Evolutionary conservation across 805 yeast species (phyloP), one percentile per base, ranked within the genome.

Genomic region (Metschnikowia shivogae): DNA sequence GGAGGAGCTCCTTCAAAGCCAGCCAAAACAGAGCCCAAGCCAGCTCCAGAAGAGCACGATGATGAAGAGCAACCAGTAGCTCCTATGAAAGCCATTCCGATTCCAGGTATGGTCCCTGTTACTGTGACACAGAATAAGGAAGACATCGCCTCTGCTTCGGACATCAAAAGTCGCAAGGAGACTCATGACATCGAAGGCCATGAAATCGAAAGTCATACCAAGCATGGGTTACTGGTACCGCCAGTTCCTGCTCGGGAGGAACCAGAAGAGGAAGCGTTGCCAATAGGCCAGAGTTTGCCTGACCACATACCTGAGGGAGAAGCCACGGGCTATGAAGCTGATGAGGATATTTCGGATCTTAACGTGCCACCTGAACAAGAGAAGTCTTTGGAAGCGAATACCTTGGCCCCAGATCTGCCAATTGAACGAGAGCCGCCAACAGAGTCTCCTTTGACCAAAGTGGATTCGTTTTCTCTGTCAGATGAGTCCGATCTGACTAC

Each of bases 311-410:
- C 24, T 10, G 67, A 58, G 1, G 45, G 55, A 4, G 64, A 60
- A 38, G 68, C 68, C 8, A 77, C 87, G 1, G 89, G 89, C 0
- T 82, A 82, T 55, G 88, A 84, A 45, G 88, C 88, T 0, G 89
- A 84, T 57, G 86, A 78, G 39, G 75, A 71, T 42, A 51, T 63
- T 10, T 67, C 72, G 12, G 73, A 66, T 47, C 58, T 56, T 5
- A 45, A 36, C 2, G 35, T 45, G 29, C 26, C 39, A 6, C 40
- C 22, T 33, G 22, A 40, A 34, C 19, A 45, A 35, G 40, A 37
- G 13, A 19, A 7, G 8, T 1, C 8, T 22, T 22, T 7, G 26
- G 26, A 22, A 22, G 26, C 26, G 26, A 5, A 5, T 22, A 7
- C 8, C 8, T 22, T 3, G 26, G 26, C 26, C 8, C 26, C 26